These are phyloP conservation scores for Mayamaea pseudoterrestris DNA, from an alignment of 108 stramenopile species.

Conservation along the genomic window DNA sequence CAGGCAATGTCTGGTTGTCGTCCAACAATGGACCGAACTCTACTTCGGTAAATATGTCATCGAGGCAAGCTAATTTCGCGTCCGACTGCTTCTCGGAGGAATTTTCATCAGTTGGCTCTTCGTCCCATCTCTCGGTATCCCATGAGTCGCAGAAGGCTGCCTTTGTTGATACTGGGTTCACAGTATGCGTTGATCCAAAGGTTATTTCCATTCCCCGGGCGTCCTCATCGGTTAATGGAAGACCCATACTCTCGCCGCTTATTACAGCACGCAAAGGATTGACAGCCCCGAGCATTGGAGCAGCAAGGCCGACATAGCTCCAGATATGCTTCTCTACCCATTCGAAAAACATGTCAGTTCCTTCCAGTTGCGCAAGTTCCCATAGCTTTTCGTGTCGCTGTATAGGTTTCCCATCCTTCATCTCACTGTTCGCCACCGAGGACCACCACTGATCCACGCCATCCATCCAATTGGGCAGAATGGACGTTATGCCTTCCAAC, in stretches of 20 bases:
- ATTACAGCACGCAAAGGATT: conserved; percentile 77
- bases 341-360: conserved; percentile 58
- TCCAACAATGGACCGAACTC: conserved; percentile 19
- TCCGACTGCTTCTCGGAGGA: conserved; percentile 6
- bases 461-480: background rate
- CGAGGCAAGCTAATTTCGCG: conserved; percentile 46
- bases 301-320: conserved; percentile 69
- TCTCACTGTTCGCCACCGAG: background rate
- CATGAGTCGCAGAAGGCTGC: conserved; percentile 45
- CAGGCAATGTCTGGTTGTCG: conserved; percentile 6
- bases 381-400: conserved; percentile 35
- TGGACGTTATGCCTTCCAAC: background rate
- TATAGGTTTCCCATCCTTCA: too few relatives aligned
- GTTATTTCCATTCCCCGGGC: conserved; percentile 66
- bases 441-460: conserved; percentile 9
- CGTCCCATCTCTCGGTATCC: conserved; percentile 18
- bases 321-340: conserved; percentile 74
- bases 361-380: conserved; percentile 63
- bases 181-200: conserved; percentile 69
- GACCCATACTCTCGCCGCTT: conserved; percentile 82
- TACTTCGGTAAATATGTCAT: conserved; percentile 58
- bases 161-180: conserved; percentile 66
- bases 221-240: conserved; percentile 65
- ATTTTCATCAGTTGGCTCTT: conserved; percentile 16
- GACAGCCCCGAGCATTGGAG: conserved; percentile 70